These are phyloP conservation scores for Teratosphaeria viscida DNA, from an alignment of 2,329 filamentous ascomycete genomes.

Conservation along the genomic window DNA sequence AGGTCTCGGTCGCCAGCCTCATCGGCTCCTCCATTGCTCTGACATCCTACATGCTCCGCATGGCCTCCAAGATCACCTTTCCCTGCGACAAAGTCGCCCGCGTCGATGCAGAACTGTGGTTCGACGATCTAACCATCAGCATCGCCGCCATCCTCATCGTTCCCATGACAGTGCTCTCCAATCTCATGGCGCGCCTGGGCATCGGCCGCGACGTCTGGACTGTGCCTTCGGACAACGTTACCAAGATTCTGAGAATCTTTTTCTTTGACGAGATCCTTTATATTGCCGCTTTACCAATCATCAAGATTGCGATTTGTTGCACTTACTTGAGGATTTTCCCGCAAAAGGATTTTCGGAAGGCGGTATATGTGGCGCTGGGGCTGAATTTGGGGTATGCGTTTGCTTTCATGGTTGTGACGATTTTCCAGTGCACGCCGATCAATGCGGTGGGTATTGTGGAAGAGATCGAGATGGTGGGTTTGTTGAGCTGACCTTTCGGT, in stretches of 20 bases:
- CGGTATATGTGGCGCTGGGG: slow-evolving; percentile 15
- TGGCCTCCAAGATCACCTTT: slow-evolving; percentile 4
- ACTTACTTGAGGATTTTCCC: slow-evolving; percentile 28
- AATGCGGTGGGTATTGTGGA: neutral
- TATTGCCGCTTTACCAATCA: slow-evolving; percentile 11
- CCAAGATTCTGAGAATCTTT: slow-evolving; percentile 4
- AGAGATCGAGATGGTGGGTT: neutral
- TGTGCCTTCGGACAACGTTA: slow-evolving; percentile 10
- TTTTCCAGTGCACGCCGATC: slow-evolving; percentile 7
- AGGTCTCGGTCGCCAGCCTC: slow-evolving; percentile 1
- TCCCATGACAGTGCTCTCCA: slow-evolving; percentile 1
- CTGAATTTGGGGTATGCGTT: slow-evolving; percentile 3
- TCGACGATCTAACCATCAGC: slow-evolving; percentile 4
- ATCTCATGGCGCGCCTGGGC: slow-evolving; percentile 9
- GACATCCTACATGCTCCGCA: slow-evolving; percentile 7
- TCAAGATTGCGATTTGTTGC: slow-evolving; percentile 25
- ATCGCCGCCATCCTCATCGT: slow-evolving; percentile 4
- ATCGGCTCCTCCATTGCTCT: slow-evolving; percentile 7
- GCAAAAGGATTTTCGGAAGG: slow-evolving; percentile 19
- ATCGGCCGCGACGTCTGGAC: slow-evolving; percentile 16
- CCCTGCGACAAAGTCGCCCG: slow-evolving; percentile 1
- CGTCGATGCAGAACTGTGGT: neutral
- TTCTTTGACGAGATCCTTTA: slow-evolving; percentile 8
- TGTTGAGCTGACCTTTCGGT: neutral
- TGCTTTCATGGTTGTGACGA: slow-evolving; percentile 5